phyloP scores from a whole-genome alignment of 495 filamentous ascomycete species.

The Gamarada debralockiae region DNA sequence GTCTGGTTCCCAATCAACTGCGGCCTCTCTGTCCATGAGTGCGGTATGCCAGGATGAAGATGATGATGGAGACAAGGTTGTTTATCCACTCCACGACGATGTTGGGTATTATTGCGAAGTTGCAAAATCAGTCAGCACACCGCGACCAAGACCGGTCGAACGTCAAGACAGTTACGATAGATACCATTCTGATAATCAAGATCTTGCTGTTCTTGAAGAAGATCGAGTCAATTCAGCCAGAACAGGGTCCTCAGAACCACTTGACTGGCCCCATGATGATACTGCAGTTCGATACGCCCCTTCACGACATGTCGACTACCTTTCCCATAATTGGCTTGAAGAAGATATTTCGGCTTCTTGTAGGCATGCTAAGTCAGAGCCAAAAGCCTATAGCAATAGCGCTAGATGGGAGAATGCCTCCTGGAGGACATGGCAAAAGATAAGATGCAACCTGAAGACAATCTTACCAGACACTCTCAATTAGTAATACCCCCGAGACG shows the following conservation, averaged over 20 bases:
- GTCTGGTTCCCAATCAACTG: slow-evolving; percentile 38
- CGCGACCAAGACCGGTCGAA: too few relatives aligned
- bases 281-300: slow-evolving; percentile 71
- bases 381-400: slow-evolving; percentile 72
- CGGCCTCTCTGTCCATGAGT: slow-evolving; percentile 58
- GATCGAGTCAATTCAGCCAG: slow-evolving; percentile 37
- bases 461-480: slow-evolving; percentile 37
- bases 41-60: slow-evolving; percentile 42
- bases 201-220: slow-evolving; percentile 39
- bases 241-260: slow-evolving; percentile 37
- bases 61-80: slow-evolving; percentile 46
- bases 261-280: slow-evolving; percentile 71
- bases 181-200: slow-evolving; percentile 38
- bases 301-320: slow-evolving; percentile 90
- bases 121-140: too few relatives aligned
- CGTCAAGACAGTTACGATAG: slow-evolving; percentile 38
- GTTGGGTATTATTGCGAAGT: slow-evolving; percentile 36
- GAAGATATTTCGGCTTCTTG: slow-evolving; percentile 98
- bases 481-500: slow-evolving; percentile 9
- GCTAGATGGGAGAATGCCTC: slow-evolving; percentile 90
- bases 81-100: slow-evolving; percentile 55
- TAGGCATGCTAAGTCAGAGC: slow-evolving; percentile 80
- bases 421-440: slow-evolving; percentile 93
- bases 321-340: slow-evolving; percentile 92
- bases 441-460: slow-evolving; percentile 78